Percentiles rank a stretch among this genome's conserved stretches.
Evolutionary conservation across 1,284 basidiomycete species (phyloP).

Genomic region (Termitomyces sp.): DNA sequence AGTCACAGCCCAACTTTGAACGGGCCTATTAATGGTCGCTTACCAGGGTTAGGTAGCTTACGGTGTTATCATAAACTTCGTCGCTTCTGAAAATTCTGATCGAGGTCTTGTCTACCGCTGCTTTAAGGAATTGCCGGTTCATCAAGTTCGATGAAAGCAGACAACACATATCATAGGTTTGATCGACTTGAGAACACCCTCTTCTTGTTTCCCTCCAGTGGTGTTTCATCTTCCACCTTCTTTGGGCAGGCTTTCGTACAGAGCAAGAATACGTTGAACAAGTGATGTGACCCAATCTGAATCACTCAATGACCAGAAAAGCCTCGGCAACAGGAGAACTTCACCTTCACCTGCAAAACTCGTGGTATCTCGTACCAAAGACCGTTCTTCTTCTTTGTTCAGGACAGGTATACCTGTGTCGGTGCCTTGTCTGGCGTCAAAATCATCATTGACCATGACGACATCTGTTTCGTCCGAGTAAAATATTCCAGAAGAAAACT

Average conservation of each 20-base stretch:
- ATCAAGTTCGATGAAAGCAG: constrained; percentile 54
- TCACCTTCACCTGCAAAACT: constrained; percentile 62
- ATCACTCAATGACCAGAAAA: constrained; percentile 1
- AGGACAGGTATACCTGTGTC: constrained; percentile 38
- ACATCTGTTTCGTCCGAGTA: constrained; percentile 48
- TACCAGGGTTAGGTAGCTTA: constrained; percentile 25
- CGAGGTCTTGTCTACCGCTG: constrained; percentile 37
- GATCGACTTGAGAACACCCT: constrained; percentile 77
- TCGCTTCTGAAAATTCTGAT: constrained; percentile 41
- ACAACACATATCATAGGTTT: constrained; percentile 82
- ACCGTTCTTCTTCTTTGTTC: constrained; percentile 68
- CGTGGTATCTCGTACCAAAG: constrained; percentile 72
- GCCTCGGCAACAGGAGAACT: background rate
- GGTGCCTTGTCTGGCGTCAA: constrained; percentile 40
- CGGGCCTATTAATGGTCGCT: constrained; percentile 2
- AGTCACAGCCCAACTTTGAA: too few species aligned
- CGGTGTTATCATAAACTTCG: constrained; percentile 45
- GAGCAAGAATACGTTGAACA: constrained; percentile 78
- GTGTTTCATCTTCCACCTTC: constrained; percentile 80
- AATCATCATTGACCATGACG: constrained; percentile 52
- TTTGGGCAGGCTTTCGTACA: constrained; percentile 93
- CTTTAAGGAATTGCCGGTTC: constrained; percentile 39
- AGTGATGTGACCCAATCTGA: constrained; percentile 88
- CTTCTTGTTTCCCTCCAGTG: constrained; percentile 84
- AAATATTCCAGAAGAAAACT: constrained; percentile 49